Percentiles rank a stretch among this genome's conserved stretches.
Conservation (phyloP, 2,329 filamentous ascomycete genomes). For the Juglanconis sp. region DNA sequence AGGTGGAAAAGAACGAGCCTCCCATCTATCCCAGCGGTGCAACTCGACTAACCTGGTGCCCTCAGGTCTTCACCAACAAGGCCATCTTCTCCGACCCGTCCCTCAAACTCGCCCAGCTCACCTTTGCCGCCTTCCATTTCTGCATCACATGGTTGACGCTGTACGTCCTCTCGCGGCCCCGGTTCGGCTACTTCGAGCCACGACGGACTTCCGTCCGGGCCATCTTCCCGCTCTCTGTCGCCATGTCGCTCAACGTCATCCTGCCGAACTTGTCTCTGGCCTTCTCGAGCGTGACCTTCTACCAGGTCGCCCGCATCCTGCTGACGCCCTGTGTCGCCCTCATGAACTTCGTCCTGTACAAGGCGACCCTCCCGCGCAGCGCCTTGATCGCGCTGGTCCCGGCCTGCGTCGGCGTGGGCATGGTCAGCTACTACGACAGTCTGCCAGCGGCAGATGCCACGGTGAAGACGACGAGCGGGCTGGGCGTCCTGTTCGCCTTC, state of each 20-base stretch:
- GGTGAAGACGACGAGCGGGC: slow-evolving; percentile 51
- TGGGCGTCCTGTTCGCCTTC: slow-evolving; percentile 65
- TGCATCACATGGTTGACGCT: slow-evolving; percentile 62
- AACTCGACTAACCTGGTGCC: slow-evolving; percentile 1
- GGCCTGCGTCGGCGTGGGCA: slow-evolving; percentile 61
- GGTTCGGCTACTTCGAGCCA: slow-evolving; percentile 56
- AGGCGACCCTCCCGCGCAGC: slow-evolving; percentile 49
- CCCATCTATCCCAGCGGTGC: not conserved
- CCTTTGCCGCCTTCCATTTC: slow-evolving; percentile 68
- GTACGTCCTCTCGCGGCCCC: slow-evolving; percentile 57
- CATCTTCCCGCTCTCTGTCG: slow-evolving; percentile 61
- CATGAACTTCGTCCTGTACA: slow-evolving; percentile 63
- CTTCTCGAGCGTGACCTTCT: slow-evolving; percentile 66
- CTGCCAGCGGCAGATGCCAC: slow-evolving; percentile 43
- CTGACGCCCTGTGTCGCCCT: slow-evolving; percentile 63
- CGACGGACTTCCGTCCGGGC: slow-evolving; percentile 52
- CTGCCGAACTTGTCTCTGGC: slow-evolving; percentile 66
- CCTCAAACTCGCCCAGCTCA: slow-evolving; percentile 60
- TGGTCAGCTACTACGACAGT: slow-evolving; percentile 69
- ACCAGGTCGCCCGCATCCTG: slow-evolving; percentile 66
- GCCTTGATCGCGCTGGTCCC: slow-evolving; percentile 56
- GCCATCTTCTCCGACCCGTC: slow-evolving; percentile 63
- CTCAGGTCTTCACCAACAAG: slow-evolving; percentile 67
- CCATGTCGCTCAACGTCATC: slow-evolving; percentile 68
- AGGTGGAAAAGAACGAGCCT: not conserved